These are phyloP conservation scores for Umbelopsis ramanniana DNA, from an alignment of 192 early-diverging fungal species.

Conservation along the genomic window DNA sequence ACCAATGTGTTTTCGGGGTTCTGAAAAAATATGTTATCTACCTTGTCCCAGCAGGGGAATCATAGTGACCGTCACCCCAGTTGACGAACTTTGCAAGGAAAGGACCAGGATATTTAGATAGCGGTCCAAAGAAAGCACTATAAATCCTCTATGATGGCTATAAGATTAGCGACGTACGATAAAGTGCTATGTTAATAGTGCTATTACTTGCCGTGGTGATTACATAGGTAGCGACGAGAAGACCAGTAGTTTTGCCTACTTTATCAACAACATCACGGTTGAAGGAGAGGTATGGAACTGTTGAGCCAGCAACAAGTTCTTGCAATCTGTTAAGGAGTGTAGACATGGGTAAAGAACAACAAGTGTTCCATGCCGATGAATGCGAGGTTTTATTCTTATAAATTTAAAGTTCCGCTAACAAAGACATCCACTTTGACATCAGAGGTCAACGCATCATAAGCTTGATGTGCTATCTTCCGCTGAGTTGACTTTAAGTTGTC, in stretches of 20 bases:
- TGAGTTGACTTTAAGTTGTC: neutral
- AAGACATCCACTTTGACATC: neutral
- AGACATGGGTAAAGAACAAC: neutral
- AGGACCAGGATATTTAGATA: conserved; percentile 29
- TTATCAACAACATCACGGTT: neutral
- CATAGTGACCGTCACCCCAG: neutral
- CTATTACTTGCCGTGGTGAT: neutral
- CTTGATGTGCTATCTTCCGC: neutral
- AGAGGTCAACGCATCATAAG: neutral
- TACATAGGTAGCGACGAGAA: neutral
- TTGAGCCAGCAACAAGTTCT: neutral
- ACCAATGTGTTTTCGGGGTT: neutral
- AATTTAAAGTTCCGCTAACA: conserved; percentile 6
- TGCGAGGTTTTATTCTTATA: neutral
- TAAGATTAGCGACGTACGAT: neutral
- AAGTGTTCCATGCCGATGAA: neutral
- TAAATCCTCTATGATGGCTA: conserved; percentile 23
- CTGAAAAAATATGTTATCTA: neutral
- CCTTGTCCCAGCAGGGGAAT: conserved; percentile 22
- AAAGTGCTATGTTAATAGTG: neutral
- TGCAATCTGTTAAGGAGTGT: neutral
- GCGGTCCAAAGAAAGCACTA: conserved; percentile 30
- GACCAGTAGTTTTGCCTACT: neutral
- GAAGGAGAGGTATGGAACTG: neutral
- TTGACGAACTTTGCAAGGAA: conserved; percentile 25